Evolutionary conservation across 2,329 filamentous ascomycete genomes (phyloP), one percentile per base, ranked within the genome.

Genomic region (Leptographium wingfieldii): DNA sequence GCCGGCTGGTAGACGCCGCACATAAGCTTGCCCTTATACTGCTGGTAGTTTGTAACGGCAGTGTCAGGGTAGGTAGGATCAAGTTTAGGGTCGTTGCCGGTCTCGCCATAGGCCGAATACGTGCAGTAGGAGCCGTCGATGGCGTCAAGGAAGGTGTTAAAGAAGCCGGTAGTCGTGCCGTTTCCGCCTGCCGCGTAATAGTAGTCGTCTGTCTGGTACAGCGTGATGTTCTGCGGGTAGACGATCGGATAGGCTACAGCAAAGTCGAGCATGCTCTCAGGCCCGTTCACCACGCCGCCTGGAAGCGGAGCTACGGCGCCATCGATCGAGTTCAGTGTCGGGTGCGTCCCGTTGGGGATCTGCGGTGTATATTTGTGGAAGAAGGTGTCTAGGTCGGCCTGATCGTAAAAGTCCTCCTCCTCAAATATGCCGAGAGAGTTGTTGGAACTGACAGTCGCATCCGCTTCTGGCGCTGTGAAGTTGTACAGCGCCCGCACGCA

Each of bases 41-140:
- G 54, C 1, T 43, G 12, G 10, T n/a, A 5, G 0, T 2, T 27
- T 16, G 19, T 76, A 77, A 31, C 72, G 74, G 0, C 64, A 22
- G 27, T 43, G 40, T 43, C 40, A 5, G 40, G 40, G 19, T 43
- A 43, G 33, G 11, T 1, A 2, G 38, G 14, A 4, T 69, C 65
- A 0, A 71, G 69, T 62, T 80, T 73, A 0, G 78, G 79, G 63
- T 81, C 71, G 60, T 79, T 68, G 25, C 76, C 77, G 0, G 73
- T 77, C 62, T 77, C 73, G 56, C 75, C 75, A 52, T 71, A 78
- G 29, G 75, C 76, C 10, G 68, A 68, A 59, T 74, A 76, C 7
- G 71, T 74, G 70, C 78, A 80, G 66, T 79, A 80, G 43, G 73
- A 74, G 0, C 75, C 76, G 64, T 78, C 76, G 3, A 78, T 68